Conservation (phyloP, 139 green algal species). For the Chlamydomonas asymmetrica region DNA sequence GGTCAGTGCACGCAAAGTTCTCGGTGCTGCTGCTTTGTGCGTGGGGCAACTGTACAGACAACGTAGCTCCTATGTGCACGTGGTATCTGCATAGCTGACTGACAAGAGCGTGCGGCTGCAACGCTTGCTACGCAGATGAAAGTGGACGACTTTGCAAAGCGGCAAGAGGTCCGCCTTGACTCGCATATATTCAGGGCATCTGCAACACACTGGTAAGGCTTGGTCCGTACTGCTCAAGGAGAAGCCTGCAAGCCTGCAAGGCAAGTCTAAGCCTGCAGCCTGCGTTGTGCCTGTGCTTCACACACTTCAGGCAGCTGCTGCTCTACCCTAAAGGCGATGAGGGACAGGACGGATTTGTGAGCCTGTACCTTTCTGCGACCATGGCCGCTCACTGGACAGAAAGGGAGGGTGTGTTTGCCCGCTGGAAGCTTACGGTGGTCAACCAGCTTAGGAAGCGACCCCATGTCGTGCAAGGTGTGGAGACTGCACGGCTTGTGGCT, state of each 20-base stretch:
- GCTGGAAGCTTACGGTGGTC: slow-evolving; percentile 3
- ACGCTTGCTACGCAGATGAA: neutral
- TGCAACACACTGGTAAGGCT: neutral
- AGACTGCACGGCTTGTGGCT: neutral
- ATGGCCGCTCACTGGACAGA: neutral
- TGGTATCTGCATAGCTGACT: no score
- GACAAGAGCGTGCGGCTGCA: neutral
- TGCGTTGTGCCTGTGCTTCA: neutral
- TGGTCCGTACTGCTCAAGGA: neutral
- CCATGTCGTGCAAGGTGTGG: neutral
- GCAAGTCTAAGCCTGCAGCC: neutral
- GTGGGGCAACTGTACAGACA: neutral
- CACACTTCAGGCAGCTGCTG: slow-evolving; percentile 1
- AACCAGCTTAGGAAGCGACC: neutral
- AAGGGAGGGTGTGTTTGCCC: neutral
- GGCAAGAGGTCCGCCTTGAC: neutral
- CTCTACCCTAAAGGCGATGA: slow-evolving; percentile 11
- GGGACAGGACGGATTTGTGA: neutral
- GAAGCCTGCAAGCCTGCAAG: neutral
- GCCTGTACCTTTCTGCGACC: slow-evolving; percentile 1
- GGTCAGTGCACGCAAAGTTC: no score
- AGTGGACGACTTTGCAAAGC: neutral
- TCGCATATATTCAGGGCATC: neutral
- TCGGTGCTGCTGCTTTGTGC: no score
- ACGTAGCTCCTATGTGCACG: no score